phyloP scores from a whole-genome alignment of 2,329 filamentous ascomycete genomes.

The Fusarium oxysporum region DNA sequence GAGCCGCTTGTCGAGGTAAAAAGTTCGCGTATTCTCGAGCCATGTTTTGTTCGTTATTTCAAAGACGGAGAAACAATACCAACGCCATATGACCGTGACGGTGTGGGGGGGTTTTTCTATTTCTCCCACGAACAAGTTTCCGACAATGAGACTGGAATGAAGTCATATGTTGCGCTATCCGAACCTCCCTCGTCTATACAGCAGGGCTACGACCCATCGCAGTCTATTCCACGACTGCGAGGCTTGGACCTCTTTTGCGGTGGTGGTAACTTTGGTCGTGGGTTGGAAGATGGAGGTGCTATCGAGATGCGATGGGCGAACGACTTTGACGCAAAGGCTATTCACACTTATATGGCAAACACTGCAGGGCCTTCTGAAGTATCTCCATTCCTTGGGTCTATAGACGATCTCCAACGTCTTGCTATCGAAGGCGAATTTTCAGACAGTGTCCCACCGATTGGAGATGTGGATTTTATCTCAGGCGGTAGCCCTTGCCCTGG shows the following conservation, averaged over 20 bases:
- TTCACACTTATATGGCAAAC: conserved; percentile 82
- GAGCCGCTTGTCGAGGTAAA: conserved; percentile 52
- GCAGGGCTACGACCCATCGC: conserved; percentile 66
- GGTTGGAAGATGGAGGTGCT: conserved; percentile 77
- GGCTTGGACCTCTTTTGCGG: conserved; percentile 83
- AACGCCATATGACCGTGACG: conserved; percentile 72
- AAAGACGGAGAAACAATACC: conserved; percentile 59
- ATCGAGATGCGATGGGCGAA: conserved; percentile 75
- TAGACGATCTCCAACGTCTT: conserved; percentile 72
- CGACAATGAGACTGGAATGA: background rate
- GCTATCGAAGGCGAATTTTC: conserved; percentile 65
- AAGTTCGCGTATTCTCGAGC: conserved; percentile 59
- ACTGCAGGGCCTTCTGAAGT: conserved; percentile 53
- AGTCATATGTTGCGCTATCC: conserved; percentile 51
- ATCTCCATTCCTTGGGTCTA: conserved; percentile 74
- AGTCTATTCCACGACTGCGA: conserved; percentile 55
- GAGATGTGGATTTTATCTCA: conserved; percentile 75
- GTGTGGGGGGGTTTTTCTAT: conserved; percentile 75
- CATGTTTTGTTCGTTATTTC: conserved; percentile 71
- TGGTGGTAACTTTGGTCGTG: conserved; percentile 80
- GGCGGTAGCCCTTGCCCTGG: conserved; percentile 84
- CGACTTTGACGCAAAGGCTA: conserved; percentile 71
- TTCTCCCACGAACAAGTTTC: conserved; percentile 58
- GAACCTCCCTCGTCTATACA: conserved; percentile 54
- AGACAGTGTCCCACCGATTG: conserved; percentile 65